Conservation (phyloP, 371 early-diverging fungal species). For the Coemansia linderi region DNA sequence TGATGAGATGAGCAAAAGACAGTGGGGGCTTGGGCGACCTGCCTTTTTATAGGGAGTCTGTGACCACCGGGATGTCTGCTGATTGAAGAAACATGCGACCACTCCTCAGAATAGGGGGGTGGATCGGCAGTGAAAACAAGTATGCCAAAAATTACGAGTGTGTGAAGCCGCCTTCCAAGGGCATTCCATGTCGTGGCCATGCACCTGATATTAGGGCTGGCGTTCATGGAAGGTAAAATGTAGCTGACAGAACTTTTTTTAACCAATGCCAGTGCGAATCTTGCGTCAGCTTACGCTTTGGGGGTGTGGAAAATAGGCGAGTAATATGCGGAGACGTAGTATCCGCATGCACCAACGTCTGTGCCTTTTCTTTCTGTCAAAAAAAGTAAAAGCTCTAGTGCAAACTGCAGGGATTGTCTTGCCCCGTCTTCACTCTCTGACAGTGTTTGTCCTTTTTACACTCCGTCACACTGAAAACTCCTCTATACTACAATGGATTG, state of each 20-base stretch:
- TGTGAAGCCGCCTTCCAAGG: background rate
- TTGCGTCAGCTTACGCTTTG: background rate
- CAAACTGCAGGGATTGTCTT: background rate
- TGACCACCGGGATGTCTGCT: background rate
- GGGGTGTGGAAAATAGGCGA: background rate
- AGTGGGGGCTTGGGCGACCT: background rate
- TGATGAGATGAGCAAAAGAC: background rate
- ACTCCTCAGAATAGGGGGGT: background rate
- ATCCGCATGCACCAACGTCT: slow-evolving; percentile 2
- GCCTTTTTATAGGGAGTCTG: background rate
- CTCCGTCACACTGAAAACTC: slow-evolving; percentile 7
- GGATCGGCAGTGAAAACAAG: background rate
- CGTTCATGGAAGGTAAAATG: background rate
- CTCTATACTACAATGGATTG: background rate
- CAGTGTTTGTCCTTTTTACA: slow-evolving; percentile 1
- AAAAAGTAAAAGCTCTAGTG: background rate
- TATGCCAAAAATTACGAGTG: background rate
- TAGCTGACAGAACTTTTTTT: background rate
- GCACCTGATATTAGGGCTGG: slow-evolving; percentile 7
- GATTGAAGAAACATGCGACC: background rate
- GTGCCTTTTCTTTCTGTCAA: background rate
- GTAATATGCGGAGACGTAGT: slow-evolving; percentile 4
- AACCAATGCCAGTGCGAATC: background rate
- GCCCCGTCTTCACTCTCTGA: background rate
- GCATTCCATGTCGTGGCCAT: background rate